These are phyloP conservation scores for Corchorus olitorius DNA, from an alignment of 345 rosid species.

Conservation along the genomic window DNA sequence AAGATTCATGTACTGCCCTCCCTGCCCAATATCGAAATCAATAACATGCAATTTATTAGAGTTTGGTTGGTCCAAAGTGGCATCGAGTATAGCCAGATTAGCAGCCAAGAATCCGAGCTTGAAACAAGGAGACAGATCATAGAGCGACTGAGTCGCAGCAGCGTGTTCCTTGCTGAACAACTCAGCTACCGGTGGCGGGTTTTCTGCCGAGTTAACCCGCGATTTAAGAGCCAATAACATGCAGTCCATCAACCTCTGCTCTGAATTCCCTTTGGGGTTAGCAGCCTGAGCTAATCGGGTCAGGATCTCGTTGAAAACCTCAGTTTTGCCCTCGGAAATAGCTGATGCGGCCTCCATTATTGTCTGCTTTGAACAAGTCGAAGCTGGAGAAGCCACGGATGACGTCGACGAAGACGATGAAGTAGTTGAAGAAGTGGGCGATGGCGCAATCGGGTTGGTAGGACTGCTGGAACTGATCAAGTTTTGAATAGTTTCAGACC, in stretches of 20 bases:
- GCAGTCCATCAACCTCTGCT: slow-evolving; percentile 68
- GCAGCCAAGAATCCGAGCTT: slow-evolving; percentile 86
- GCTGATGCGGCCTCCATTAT: slow-evolving; percentile 75
- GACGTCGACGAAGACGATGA: slow-evolving; percentile 66
- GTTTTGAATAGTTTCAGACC: slow-evolving; percentile 73
- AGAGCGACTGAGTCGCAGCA: slow-evolving; percentile 58
- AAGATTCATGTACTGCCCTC: slow-evolving; percentile 70
- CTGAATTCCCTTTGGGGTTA: slow-evolving; percentile 61
- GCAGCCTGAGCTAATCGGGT: slow-evolving; percentile 51
- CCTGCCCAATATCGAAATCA: slow-evolving; percentile 84
- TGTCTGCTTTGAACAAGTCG: slow-evolving; percentile 55
- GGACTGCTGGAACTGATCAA: slow-evolving; percentile 42
- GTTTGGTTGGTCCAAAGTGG: slow-evolving; percentile 44
- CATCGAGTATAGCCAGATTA: slow-evolving; percentile 77
- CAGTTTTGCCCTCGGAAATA: slow-evolving; percentile 68
- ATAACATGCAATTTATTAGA: slow-evolving; percentile 58
- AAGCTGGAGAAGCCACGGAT: slow-evolving; percentile 59
- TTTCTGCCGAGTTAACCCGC: slow-evolving; percentile 51
- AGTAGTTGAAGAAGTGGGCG: slow-evolving; percentile 75
- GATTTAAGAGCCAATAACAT: slow-evolving; percentile 63
- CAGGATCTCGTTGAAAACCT: slow-evolving; percentile 64
- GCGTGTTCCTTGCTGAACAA: slow-evolving; percentile 61
- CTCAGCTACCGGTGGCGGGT: slow-evolving; percentile 56
- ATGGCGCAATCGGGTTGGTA: slow-evolving; percentile 47
- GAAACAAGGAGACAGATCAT: slow-evolving; percentile 79